Percentiles rank a stretch among this genome's conserved stretches.
Evolutionary conservation across 139 green algal genomes (phyloP).

Genomic region (Chlorella sp.): DNA sequence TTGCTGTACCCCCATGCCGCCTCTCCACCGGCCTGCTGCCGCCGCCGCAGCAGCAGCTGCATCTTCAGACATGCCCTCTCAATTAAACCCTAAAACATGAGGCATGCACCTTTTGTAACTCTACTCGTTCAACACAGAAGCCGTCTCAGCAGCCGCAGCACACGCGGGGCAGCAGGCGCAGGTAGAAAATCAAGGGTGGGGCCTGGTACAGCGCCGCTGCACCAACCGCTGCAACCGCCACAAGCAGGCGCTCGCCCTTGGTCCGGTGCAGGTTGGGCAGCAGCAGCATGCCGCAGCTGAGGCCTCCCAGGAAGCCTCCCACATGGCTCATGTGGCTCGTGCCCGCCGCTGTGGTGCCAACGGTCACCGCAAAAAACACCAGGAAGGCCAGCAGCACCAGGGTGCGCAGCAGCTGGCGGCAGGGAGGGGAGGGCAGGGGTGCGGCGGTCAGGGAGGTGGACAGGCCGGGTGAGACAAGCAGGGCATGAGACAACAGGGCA

Average conservation of each 20-base stretch:
- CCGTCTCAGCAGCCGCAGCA: constrained; percentile 16
- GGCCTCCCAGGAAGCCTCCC: constrained; percentile 71
- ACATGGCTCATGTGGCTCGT: constrained; percentile 72
- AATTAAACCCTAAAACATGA: too few species aligned
- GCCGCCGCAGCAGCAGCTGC: too few species aligned
- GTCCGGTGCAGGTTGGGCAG: constrained; percentile 67
- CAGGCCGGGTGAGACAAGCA: too few species aligned
- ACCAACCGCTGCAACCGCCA: constrained; percentile 21
- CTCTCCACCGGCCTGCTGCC: too few species aligned
- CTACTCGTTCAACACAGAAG: too few species aligned
- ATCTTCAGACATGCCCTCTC: too few species aligned
- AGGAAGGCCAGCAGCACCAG: constrained; percentile 57
- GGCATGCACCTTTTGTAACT: too few species aligned
- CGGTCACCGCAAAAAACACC: constrained; percentile 57
- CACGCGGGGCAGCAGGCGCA: neutral
- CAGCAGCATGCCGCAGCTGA: constrained; percentile 70
- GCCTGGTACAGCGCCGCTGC: constrained; percentile 32
- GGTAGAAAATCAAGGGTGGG: constrained; percentile 48
- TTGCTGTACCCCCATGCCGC: too few species aligned
- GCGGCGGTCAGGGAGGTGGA: too few species aligned
- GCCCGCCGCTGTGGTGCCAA: constrained; percentile 37
- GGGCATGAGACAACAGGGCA: too few species aligned
- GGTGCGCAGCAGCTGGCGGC: constrained; percentile 58
- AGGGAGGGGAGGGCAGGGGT: neutral
- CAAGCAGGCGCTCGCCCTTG: constrained; percentile 46